Evolutionary conservation across 108 stramenopile species (phyloP), one percentile per base, ranked within the genome.

Genomic region (Skeletonema marinoi): DNA sequence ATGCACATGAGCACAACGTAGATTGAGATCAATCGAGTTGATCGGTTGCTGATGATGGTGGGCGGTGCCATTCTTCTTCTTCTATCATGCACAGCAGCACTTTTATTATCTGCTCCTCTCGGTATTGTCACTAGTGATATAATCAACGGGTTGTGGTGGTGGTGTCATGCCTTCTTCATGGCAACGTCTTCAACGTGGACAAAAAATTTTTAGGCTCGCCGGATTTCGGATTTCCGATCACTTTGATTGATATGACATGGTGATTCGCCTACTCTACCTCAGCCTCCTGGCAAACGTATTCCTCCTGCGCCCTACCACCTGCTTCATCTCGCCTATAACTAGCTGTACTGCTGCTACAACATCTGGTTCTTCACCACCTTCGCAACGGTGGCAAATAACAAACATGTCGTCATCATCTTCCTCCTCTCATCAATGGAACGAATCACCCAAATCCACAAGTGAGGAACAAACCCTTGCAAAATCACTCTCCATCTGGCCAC

Each of bases 401-500:
- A 56, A 25, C 2, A 56, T 56, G 46, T 66, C 71, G 6, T 72
- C 65, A 3, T 69, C 74, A 21, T 70, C 59, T 2, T 31, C 61
- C 9, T 70, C 69, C 2, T 71, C 71, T 11, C 14, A 19, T 11
- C 14, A 19, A 30, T 75, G 74, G 74, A 51, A 10, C 5, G 32
- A 69, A 16, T 32, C 19, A 1, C 69, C 74, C 12, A 19, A 54
- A 11, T 56, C 68, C 30, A 33, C 68, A 9, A 85, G 85, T 21
- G 77, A 68, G 0, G 56, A 78, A 39, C 68, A 82, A 25, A 25
- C 25, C 30, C 89, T 89, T 10, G 74, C 82, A 14, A 35, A 74
- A 30, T 77, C 83, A 38, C 66, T 93, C 10, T 65, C 83, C 14
- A 81, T 90, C 44, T 93, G 90, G 92, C 92, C 92, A 12, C 68